Evolutionary conservation across 768 basidiomycete genomes (phyloP), one percentile per base, ranked within the genome.

Genomic region (Tricholoma bakamatsutake): DNA sequence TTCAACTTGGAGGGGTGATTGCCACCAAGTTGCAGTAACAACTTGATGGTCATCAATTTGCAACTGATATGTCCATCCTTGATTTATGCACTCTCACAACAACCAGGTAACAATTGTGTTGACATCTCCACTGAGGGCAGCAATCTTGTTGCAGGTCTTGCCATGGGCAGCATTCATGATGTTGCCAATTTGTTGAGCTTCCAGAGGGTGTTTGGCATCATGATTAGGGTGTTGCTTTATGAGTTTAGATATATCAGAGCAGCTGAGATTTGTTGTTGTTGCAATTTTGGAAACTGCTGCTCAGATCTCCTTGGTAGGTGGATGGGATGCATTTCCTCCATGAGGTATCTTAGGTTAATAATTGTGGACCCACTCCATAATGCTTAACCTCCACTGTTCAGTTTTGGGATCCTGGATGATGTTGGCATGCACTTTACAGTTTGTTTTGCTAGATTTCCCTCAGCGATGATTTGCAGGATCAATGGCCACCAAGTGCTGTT

Each of bases 101-200:
- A 71, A 56, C 2, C 33, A 50, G 5, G 55, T 56, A 18, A 67
- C 12, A 28, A 73, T 67, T 0, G 69, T 61, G 4, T 57, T 33
- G 24, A 68, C 28, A 53, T 70, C 65, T 21, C 72, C 70, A 30
- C 71, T 68, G 4, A 67, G 58, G 0, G n/a, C 27, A 7, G 56
- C 35, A 5, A 71, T 50, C 5, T 63, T 61, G 5, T 62, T 48
- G 0, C 55, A 55, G 5, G 62, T 66, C 13, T 62, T 53, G 3
- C 30, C 21, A 0, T 61, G 57, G 0, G 63, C 62, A 2, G 57
- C 5, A n/a, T n/a, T n/a, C n/a, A n/a, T n/a, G n/a, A n/a, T n/a
- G n/a, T n/a, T n/a, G n/a, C n/a, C n/a, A n/a, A 74, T 64, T 50
- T 74, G 72, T 4, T 65, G 64, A 9, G 62, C 58, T 53, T 71